phyloP scores from a whole-genome alignment of 2,329 filamentous ascomycete genomes.

The Nakataea oryzae region DNA sequence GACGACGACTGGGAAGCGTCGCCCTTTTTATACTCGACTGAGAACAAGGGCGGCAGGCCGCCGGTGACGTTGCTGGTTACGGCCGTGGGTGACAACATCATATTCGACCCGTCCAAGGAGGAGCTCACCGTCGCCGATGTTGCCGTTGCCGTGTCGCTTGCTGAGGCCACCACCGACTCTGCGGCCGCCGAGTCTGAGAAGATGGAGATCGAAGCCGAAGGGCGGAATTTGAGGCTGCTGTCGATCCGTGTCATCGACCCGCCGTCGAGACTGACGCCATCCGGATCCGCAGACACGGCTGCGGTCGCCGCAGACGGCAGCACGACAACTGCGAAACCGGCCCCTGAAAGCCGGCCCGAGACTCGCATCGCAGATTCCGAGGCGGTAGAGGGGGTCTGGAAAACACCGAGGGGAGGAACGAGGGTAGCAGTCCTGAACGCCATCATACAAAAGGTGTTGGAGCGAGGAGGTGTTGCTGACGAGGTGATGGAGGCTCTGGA shows the following conservation, averaged over 20 bases:
- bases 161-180: slow-evolving; percentile 24
- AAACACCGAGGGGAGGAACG: slow-evolving; percentile 71
- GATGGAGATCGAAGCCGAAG: slow-evolving; percentile 29
- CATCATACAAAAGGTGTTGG: slow-evolving; percentile 68
- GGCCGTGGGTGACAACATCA: slow-evolving; percentile 74
- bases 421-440: slow-evolving; percentile 61
- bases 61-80: slow-evolving; percentile 88
- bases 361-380: slow-evolving; percentile 39
- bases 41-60: slow-evolving; percentile 36
- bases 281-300: slow-evolving; percentile 54
- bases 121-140: slow-evolving; percentile 89
- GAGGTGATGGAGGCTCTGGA: slow-evolving; percentile 79
- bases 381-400: slow-evolving; percentile 68
- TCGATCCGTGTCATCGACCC: slow-evolving; percentile 66
- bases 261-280: slow-evolving; percentile 61
- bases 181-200: slow-evolving; percentile 14
- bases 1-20: slow-evolving; percentile 95
- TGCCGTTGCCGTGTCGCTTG: slow-evolving; percentile 75
- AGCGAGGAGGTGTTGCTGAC: slow-evolving; percentile 69
- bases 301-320: slow-evolving; percentile 40
- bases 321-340: slow-evolving; percentile 35
- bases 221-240: slow-evolving; percentile 45
- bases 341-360: slow-evolving; percentile 9
- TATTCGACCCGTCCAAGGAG: slow-evolving; percentile 87
- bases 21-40: slow-evolving; percentile 54